These are phyloP conservation scores for Talaromyces pinophilus DNA, from an alignment of 2,329 filamentous ascomycete species.

Conservation along the genomic window DNA sequence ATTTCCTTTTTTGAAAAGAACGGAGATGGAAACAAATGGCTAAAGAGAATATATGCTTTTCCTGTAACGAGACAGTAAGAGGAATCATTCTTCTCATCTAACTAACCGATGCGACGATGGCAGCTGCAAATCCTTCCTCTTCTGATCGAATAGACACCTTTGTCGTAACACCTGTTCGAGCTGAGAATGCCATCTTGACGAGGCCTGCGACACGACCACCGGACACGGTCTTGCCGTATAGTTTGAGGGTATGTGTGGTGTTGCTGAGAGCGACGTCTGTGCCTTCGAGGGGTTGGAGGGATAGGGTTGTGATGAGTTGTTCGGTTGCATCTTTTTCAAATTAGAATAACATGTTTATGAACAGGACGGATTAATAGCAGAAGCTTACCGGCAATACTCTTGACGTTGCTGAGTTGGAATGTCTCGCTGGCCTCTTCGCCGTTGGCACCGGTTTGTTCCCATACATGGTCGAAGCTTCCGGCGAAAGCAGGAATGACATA, in stretches of 20 bases:
- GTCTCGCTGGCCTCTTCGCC: slow-evolving; percentile 92
- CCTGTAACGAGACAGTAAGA: background rate
- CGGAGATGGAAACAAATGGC: background rate
- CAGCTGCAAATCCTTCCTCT: slow-evolving; percentile 82
- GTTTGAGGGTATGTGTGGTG: slow-evolving; percentile 89
- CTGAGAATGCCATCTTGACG: slow-evolving; percentile 90
- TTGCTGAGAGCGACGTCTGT: slow-evolving; percentile 86
- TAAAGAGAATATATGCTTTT: slow-evolving; percentile 8
- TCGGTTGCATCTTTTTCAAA: slow-evolving; percentile 76
- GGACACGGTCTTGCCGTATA: slow-evolving; percentile 91
- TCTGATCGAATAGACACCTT: slow-evolving; percentile 92
- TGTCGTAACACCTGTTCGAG: slow-evolving; percentile 90
- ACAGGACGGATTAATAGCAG: background rate
- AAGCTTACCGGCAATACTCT: slow-evolving; percentile 84
- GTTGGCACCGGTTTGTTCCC: slow-evolving; percentile 87
- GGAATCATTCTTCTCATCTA: slow-evolving; percentile 43
- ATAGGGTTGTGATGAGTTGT: slow-evolving; percentile 80
- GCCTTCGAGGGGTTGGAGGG: slow-evolving; percentile 89
- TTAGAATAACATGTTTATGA: background rate
- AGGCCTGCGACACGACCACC: slow-evolving; percentile 85
- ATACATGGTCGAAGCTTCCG: slow-evolving; percentile 91
- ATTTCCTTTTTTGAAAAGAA: background rate
- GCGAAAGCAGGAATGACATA: slow-evolving; percentile 93
- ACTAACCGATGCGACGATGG: slow-evolving; percentile 82
- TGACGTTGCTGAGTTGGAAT: slow-evolving; percentile 79